phyloP scores from a whole-genome alignment of 1,284 basidiomycete genomes.

The Jaminaea rosea region DNA sequence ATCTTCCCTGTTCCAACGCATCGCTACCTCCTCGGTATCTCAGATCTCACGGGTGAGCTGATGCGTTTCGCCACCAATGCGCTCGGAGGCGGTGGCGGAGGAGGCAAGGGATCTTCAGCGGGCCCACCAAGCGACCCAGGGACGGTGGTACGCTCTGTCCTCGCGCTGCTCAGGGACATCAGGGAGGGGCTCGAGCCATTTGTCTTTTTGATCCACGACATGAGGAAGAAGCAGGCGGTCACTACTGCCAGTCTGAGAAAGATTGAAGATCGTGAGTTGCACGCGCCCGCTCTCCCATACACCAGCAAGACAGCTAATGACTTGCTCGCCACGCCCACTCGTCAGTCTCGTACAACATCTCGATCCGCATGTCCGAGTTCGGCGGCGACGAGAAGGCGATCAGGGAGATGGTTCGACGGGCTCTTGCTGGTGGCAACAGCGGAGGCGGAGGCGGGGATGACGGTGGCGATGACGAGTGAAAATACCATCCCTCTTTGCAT shows the following conservation, averaged over 20 bases:
- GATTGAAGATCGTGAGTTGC: constrained; percentile 73
- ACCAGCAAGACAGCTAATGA: background rate
- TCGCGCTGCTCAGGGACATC: constrained; percentile 24
- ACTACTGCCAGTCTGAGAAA: constrained; percentile 78
- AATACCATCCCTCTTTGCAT: too few relatives aligned
- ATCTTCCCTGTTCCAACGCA: constrained; percentile 52
- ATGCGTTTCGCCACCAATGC: constrained; percentile 73
- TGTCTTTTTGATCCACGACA: constrained; percentile 60
- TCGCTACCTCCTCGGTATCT: constrained; percentile 84
- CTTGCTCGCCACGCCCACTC: background rate
- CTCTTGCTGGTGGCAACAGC: background rate
- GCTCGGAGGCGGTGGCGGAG: constrained; percentile 13
- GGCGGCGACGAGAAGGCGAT: constrained; percentile 5
- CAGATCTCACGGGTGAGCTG: constrained; percentile 90
- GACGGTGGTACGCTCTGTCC: constrained; percentile 18
- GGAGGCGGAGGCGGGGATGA: background rate
- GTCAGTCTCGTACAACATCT: constrained; percentile 9
- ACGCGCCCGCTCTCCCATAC: background rate
- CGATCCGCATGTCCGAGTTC: constrained; percentile 10
- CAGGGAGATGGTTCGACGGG: constrained; percentile 10
- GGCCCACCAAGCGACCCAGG: constrained; percentile 14
- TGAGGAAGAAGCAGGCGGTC: constrained; percentile 78
- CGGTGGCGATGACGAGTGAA: too few relatives aligned
- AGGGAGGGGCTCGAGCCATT: constrained; percentile 62
- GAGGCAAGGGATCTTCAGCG: too few relatives aligned